Base-by-base conservation (phyloP, 192 early-diverging fungal genomes). In the Chytriomyces hyalinus region DNA sequence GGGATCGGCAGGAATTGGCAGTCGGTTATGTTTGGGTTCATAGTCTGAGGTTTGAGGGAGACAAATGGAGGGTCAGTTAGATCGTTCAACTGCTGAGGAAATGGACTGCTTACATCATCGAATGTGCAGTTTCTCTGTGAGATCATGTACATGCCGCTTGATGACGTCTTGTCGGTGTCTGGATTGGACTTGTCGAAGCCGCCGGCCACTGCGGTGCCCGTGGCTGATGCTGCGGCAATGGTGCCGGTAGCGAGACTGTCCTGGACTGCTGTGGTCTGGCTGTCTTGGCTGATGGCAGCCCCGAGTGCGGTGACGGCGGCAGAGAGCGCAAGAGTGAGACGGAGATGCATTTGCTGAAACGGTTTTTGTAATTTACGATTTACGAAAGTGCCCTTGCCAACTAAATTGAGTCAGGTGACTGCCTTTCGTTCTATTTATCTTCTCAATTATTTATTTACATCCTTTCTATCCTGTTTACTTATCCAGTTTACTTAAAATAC, bases 141-240 rank as follows among this genome's bases (percentile, higher is more conserved):
- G 53, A 57, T 57, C 53, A 57, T 57, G 53, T 57, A 57, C 53
- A 57, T 57, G 13, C 53, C 53, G 53, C 53, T 57, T 20, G 15
- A 13, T 57, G 36, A 36, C 53, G 15, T 13, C 53, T 57, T 57
- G 53, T n/a, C 13, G 53, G 53, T 57, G 53, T 57, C 53, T 13
- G 53, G 36, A 36, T 36, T 36, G 36, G 36, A 36, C 36, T 36
- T 36, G 36, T 36, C 20, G 53, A 57, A 57, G 53, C 53, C 20
- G 20, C 36, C 36, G 36, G 36, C 53, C 15, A 57, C 53, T 20
- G 15, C 53, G 53, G 53, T 57, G 13, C 53, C 53, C 15, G 53
- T 57, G 53, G 53, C 53, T 20, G 53, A n/a, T 57, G 53, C 53
- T 36, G 36, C 36, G 15, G 13, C 53, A 3, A 57, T 1, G 53